Percentiles rank a stretch among this genome's conserved stretches.
Conservation (phyloP, 257 asterid species). For the Craterostigma plantagineum region DNA sequence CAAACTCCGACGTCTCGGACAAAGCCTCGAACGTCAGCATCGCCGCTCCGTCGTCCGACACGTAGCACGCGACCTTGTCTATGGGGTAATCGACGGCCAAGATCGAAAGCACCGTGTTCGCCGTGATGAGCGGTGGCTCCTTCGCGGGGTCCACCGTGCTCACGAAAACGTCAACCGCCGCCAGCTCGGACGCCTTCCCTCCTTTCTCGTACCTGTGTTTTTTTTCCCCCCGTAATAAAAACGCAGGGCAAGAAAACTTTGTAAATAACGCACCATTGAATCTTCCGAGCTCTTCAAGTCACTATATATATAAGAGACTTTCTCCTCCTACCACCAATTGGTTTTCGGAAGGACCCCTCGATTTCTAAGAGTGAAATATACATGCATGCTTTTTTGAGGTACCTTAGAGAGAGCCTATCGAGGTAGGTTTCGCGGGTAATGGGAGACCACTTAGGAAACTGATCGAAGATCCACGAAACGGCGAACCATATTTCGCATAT, state of each 20-base stretch:
- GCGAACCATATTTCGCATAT: constrained; percentile 97
- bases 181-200: constrained; percentile 82
- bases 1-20: constrained; percentile 95
- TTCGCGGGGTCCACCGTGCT: constrained; percentile 96
- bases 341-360: too few relatives aligned
- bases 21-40: constrained; percentile 98
- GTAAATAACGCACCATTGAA: background rate
- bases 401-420: constrained; percentile 82
- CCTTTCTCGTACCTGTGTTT: constrained; percentile 76
- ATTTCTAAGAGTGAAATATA: too few relatives aligned
- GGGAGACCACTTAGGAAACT: constrained; percentile 88
- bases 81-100: constrained; percentile 89
- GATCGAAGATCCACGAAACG: constrained; percentile 85
- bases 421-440: constrained; percentile 82
- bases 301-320: too few relatives aligned
- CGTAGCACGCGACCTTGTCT: constrained; percentile 86
- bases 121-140: constrained; percentile 96
- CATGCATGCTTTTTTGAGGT: background rate
- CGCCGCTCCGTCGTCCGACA: constrained; percentile 97
- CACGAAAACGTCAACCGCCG: constrained; percentile 66
- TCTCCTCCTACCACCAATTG: too few relatives aligned
- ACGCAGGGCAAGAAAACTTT: background rate
- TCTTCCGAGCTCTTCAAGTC: too few relatives aligned
- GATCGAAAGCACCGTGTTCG: constrained; percentile 89
- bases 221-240: constrained; percentile 1